Conservation (phyloP, 768 basidiomycete species). For the Trametes cingulata region DNA sequence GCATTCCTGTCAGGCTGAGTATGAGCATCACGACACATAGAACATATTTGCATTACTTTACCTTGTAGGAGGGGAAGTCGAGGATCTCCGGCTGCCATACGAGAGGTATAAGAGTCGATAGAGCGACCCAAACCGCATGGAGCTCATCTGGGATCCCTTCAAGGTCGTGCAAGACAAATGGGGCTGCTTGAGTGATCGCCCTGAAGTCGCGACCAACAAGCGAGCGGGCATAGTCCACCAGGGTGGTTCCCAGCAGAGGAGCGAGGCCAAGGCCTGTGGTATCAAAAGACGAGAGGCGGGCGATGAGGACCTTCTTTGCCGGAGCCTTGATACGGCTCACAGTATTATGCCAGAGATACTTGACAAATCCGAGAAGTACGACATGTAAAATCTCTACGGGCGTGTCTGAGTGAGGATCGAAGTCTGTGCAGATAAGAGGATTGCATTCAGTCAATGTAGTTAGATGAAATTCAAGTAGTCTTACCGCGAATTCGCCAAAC, state of each 20-base stretch:
- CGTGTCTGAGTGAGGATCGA: constrained; percentile 46
- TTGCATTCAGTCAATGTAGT: too few species aligned
- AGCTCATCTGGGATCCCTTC: constrained; percentile 26
- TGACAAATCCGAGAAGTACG: constrained; percentile 46
- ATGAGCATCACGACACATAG: too few species aligned
- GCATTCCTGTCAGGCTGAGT: neutral
- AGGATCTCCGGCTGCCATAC: constrained; percentile 44
- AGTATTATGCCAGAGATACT: constrained; percentile 49
- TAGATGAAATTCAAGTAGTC: neutral
- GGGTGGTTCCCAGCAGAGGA: constrained; percentile 31
- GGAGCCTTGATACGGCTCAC: constrained; percentile 15
- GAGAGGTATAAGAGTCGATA: constrained; percentile 36
- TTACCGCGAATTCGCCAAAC: constrained; percentile 32
- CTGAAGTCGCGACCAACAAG: constrained; percentile 38
- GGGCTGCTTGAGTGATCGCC: constrained; percentile 35
- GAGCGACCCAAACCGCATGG: constrained; percentile 35
- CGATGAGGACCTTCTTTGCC: constrained; percentile 30
- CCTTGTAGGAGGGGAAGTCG: constrained; percentile 27
- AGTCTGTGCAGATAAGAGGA: constrained; percentile 29
- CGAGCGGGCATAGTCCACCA: constrained; percentile 41
- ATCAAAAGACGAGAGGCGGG: constrained; percentile 34
- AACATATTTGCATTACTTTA: too few species aligned
- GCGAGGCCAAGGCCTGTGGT: constrained; percentile 36
- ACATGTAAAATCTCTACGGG: constrained; percentile 48
- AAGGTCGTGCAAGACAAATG: constrained; percentile 40